Evolutionary conservation across 768 basidiomycete species (phyloP), one percentile per base, ranked within the genome.

Genomic region (Mycena alexandri): DNA sequence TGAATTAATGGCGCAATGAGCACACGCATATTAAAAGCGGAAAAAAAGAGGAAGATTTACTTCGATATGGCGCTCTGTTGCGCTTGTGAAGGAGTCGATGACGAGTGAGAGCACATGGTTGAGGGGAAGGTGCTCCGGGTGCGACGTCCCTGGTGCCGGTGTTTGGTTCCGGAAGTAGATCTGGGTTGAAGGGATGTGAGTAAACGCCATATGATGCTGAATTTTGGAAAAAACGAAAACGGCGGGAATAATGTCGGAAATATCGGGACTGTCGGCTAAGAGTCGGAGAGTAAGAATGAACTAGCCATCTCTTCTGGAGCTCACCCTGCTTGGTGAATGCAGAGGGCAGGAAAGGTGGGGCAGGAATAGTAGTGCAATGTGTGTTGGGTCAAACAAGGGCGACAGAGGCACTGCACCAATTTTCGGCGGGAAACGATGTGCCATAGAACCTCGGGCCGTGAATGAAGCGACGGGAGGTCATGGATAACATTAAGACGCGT

Each of bases 51-150:
- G 59, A 65, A 71, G 38, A 74, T 84, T 68, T 68, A 93, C 93
- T 89, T 99, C 96, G 76, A 99, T 99, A 80, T 99, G 97, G 71
- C 98, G 90, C 82, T 99, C 98, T 16, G 98, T 99, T 29, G 98
- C 98, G 71, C 94, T 89, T 29, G 96, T 97, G 80, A 99, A 99
- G 11, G 95, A 94, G 82, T 99, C 97, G 67, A 95, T 93, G 73
- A 98, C 94, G 77, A 99, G 88, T 34, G 88, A 82, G 60, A 98
- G 82, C 10, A 98, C 95, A 13, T 89, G 89, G 24, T 84, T 75
- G 65, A 99, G 83, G 17, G 96, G 92, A 47, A 99, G 82, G 80
- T 96, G 93, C 46, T 83, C 82, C 22, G 97, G 95, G 74, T 94
- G 92, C 47, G 87, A 82, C 41, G 86, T 86, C 47, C 91, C 93